These are phyloP conservation scores for Brassica rapa DNA, from an alignment of 345 rosid genomes.

Conservation along the genomic window DNA sequence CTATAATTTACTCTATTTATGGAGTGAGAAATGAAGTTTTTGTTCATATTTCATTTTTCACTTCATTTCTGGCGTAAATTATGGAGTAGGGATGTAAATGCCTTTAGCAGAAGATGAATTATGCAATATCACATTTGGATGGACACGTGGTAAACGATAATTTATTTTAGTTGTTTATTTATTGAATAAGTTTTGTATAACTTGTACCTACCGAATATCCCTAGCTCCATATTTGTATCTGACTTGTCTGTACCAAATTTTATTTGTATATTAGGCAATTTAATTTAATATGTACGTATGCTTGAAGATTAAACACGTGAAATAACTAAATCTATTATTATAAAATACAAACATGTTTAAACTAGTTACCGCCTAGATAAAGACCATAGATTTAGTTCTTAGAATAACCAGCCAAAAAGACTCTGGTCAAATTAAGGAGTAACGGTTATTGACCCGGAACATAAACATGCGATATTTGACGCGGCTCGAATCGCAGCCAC, in stretches of 20 bases:
- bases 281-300: background rate
- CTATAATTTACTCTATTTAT: no score
- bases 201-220: background rate
- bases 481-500: slow-evolving; percentile 5
- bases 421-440: slow-evolving; percentile 19
- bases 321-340: background rate
- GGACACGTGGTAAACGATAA: slow-evolving; percentile 26
- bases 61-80: no score
- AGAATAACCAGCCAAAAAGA: background rate
- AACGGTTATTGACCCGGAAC: slow-evolving; percentile 10
- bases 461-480: slow-evolving; percentile 9
- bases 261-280: background rate
- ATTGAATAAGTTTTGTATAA: background rate
- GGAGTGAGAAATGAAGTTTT: no score
- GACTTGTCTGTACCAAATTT: background rate
- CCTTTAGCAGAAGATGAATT: background rate
- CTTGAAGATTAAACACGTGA: background rate
- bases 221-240: background rate
- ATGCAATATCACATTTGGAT: slow-evolving; percentile 27
- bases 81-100: no score
- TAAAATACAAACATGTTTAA: background rate
- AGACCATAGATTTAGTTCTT: background rate
- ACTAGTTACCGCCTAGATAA: background rate
- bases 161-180: background rate
- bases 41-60: no score